Percentiles rank a stretch among this genome's conserved stretches.
Conservation (phyloP, 73 alveolate genomes). For the Paramecium sexaurelia region DNA sequence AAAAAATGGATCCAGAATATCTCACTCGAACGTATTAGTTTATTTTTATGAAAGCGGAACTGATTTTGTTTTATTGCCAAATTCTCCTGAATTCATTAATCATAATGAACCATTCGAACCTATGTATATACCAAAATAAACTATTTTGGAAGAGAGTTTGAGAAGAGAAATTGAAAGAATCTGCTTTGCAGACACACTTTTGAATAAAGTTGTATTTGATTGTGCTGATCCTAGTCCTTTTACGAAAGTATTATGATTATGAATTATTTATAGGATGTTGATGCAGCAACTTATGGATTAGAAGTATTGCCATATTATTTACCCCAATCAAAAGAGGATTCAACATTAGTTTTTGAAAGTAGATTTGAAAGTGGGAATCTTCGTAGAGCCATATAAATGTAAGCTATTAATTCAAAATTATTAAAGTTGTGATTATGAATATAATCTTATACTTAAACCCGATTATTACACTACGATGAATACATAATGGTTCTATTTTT, state of each 20-base stretch:
- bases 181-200: slow-evolving; percentile 70
- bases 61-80: slow-evolving; percentile 60
- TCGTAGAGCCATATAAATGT: slow-evolving; percentile 87
- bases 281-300: slow-evolving; percentile 58
- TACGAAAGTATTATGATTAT: not conserved
- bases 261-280: slow-evolving; percentile 38
- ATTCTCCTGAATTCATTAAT: slow-evolving; percentile 62
- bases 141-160: slow-evolving; percentile 63
- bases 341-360: slow-evolving; percentile 95
- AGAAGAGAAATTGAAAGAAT: slow-evolving; percentile 69
- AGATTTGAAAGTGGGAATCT: slow-evolving; percentile 99
- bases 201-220: slow-evolving; percentile 63
- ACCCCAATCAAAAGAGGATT: slow-evolving; percentile 80
- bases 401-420: not conserved
- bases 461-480: slow-evolving; percentile 99
- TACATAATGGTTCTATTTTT: slow-evolving; percentile 99
- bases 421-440: slow-evolving; percentile 85
- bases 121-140: slow-evolving; percentile 66
- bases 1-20: slow-evolving; percentile 40
- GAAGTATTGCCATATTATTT: slow-evolving; percentile 76
- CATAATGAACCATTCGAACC: slow-evolving; percentile 69
- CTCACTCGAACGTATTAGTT: slow-evolving; percentile 2
- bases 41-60: slow-evolving; percentile 39
- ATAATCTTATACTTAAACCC: slow-evolving; percentile 96
- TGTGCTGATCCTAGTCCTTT: slow-evolving; percentile 61